Evolutionary conservation across 148 eudicot species (phyloP).

Genomic region (Tetragonia tetragonoides): DNA sequence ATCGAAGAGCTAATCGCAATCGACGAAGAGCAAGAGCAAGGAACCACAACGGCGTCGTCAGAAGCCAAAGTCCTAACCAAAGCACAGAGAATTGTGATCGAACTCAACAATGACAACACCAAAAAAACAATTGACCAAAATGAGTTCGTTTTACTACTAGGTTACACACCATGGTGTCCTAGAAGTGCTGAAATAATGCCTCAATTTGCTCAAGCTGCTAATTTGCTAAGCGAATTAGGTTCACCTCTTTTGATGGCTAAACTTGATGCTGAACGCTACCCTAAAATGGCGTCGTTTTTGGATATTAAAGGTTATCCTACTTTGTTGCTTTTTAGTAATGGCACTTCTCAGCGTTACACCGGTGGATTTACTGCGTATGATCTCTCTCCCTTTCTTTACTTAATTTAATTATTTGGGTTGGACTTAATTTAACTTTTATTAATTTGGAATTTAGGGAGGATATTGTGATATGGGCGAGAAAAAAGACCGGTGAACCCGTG

Average conservation of each 20-base stretch:
- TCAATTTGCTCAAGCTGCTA: slow-evolving; percentile 84
- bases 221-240: slow-evolving; percentile 46
- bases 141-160: slow-evolving; percentile 68
- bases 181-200: slow-evolving; percentile 97
- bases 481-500: slow-evolving; percentile 82
- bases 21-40: slow-evolving; percentile 51
- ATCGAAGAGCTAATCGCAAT: slow-evolving; percentile 69
- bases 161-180: slow-evolving; percentile 87
- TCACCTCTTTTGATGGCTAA: slow-evolving; percentile 57
- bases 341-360: slow-evolving; percentile 64
- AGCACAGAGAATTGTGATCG: slow-evolving; percentile 70
- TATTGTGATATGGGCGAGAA: slow-evolving; percentile 80
- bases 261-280: slow-evolving; percentile 68
- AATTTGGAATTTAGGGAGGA: slow-evolving; percentile 54
- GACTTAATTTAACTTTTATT: background rate
- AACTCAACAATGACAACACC: slow-evolving; percentile 60
- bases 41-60: slow-evolving; percentile 23
- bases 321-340: slow-evolving; percentile 70
- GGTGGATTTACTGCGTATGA: slow-evolving; percentile 85
- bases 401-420: background rate
- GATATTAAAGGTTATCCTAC: slow-evolving; percentile 84
- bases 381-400: background rate
- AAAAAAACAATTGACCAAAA: slow-evolving; percentile 45
- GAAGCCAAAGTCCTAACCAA: slow-evolving; percentile 58
- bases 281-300: slow-evolving; percentile 61